Evolutionary conservation across 192 early-diverging fungal genomes (phyloP), one percentile per base, ranked within the genome.

Genomic region (Coemansia sp.): DNA sequence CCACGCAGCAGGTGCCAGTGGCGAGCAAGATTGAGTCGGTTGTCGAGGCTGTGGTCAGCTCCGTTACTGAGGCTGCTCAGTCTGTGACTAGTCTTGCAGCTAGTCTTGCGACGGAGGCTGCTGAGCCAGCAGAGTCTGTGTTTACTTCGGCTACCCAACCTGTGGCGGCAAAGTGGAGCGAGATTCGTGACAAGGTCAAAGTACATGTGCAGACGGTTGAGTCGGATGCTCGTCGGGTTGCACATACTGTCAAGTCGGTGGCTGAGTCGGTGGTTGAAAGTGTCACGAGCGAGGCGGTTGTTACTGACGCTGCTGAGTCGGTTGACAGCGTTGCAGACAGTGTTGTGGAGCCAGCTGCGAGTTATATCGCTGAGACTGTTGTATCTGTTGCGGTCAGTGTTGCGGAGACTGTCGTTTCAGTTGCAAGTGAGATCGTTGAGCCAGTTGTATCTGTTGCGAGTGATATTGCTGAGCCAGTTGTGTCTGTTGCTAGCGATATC

Each of bases 291-390:
- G 15, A 57, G n/a, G 51, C 50, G 12, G 1, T 51, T 35, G 51
- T 38, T 3, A 21, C 54, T 51, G 50, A 23, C 25, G 53, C 12
- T 3, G 29, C 14, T 29, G 53, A 54, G 25, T 23, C 52, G 22
- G 52, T 24, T 10, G 52, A 23, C 5, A 54, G 52, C 15, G 51
- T 27, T 29, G 51, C 51, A 24, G 17, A 21, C 4, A 29, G 14
- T 4, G 22, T 60, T 19, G 32, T 57, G 6, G 48, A 59, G 7
- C 35, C 51, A 2, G 45, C 32, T 11, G 56, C 62, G 21, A 45
- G 56, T 5, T 15, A n/a, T 38, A n/a, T 56, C 47, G 27, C 58
- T 9, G 50, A 71, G 29, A 22, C 62, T 0, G 51, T 54, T 39
- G 69, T 37, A 21, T 48, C 39, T 5, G 45, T 47, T 57, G 54